Evolutionary conservation across 176 grass and related monocot genomes (phyloP).

Genomic region (Avena atlantica): DNA sequence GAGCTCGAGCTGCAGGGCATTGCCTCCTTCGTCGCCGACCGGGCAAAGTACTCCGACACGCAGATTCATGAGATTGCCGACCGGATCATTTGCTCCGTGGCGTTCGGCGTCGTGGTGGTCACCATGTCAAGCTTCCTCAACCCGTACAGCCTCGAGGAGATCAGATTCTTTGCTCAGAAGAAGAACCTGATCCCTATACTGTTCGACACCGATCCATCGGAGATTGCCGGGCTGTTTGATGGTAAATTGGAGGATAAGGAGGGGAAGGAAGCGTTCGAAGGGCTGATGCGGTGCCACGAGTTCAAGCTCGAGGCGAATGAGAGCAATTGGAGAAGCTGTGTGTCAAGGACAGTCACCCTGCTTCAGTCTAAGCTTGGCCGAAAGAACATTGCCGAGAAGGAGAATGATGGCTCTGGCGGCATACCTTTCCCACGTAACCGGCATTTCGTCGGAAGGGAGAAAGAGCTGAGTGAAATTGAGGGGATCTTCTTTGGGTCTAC

Average conservation of each 20-base stretch:
- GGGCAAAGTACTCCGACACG: conserved; percentile 84
- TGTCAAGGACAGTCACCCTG: conserved; percentile 60
- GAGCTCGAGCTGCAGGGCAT: conserved; percentile 97
- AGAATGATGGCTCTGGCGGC: conserved; percentile 58
- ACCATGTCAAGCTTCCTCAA: conserved; percentile 88
- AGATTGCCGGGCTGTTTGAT: conserved; percentile 72
- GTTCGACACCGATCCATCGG: conserved; percentile 70
- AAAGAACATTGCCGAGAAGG: conserved; percentile 78
- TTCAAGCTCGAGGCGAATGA: conserved; percentile 90
- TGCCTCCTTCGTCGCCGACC: conserved; percentile 87
- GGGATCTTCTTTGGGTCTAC: conserved; percentile 75
- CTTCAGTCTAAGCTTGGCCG: conserved; percentile 86
- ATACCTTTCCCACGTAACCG: conserved; percentile 78
- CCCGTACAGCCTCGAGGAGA: conserved; percentile 87
- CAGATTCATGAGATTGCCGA: conserved; percentile 93
- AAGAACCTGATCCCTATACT: conserved; percentile 91
- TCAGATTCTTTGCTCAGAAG: conserved; percentile 96
- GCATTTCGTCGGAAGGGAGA: conserved; percentile 93
- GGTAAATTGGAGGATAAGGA: conserved; percentile 91
- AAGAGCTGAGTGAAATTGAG: conserved; percentile 90
- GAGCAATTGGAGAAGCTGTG: conserved; percentile 81
- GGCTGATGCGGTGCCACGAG: conserved; percentile 80
- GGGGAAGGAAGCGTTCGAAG: conserved; percentile 86
- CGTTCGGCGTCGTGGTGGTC: conserved; percentile 79
- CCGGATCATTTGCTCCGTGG: conserved; percentile 85